phyloP scores from a whole-genome alignment of 352 stramenopile species.

The Phytophthora pluvialis region DNA sequence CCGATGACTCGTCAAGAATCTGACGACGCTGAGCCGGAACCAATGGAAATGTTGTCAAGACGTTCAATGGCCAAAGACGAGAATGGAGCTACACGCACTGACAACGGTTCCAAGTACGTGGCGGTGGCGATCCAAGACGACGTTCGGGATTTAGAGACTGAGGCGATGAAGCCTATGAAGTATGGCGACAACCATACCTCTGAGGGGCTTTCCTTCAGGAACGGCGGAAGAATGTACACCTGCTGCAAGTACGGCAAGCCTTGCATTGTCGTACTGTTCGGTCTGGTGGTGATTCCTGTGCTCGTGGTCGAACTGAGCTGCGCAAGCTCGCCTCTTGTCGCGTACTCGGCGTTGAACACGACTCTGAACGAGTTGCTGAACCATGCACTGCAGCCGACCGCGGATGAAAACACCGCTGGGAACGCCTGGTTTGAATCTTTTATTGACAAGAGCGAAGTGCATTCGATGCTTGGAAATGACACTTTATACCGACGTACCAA shows the following conservation, averaged over 20 bases:
- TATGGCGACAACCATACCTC: neutral
- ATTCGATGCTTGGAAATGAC: constrained; percentile 39
- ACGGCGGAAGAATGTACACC: neutral
- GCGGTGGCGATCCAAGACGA: neutral
- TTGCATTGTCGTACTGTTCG: neutral
- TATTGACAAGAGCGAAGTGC: constrained; percentile 47
- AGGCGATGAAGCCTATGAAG: neutral
- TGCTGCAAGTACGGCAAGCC: neutral
- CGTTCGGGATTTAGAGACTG: neutral
- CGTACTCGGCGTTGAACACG: constrained; percentile 45
- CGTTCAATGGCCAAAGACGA: neutral
- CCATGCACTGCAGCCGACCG: neutral
- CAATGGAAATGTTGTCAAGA: neutral
- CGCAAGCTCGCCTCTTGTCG: constrained; percentile 30
- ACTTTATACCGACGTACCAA: constrained; percentile 50
- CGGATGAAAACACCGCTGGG: constrained; percentile 19
- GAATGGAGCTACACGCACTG: neutral
- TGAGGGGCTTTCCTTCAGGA: neutral
- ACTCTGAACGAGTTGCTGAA: constrained; percentile 48
- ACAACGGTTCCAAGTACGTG: neutral
- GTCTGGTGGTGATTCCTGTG: constrained; percentile 23
- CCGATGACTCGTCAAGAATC: too few relatives aligned
- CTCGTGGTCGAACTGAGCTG: constrained; percentile 26
- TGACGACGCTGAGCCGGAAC: neutral
- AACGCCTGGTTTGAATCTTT: constrained; percentile 33